Percentiles rank a stretch among this genome's conserved stretches.
Conservation (phyloP, 352 stramenopile species). For the Peronosclerospora sorghi region DNA sequence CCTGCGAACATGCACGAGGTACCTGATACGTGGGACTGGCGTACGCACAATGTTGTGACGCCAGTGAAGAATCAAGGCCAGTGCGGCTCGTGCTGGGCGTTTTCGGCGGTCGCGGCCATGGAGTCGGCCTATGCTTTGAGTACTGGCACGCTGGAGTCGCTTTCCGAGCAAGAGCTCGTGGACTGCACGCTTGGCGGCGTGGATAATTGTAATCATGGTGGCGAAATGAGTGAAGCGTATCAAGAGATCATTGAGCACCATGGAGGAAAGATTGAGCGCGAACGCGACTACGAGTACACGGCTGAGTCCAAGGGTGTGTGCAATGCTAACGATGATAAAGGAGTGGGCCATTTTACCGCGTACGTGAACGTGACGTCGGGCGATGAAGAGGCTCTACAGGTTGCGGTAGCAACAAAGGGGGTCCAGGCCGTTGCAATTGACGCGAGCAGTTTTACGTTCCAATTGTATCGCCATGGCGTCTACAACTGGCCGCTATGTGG, state of each 20-base stretch:
- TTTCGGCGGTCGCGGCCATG: slow-evolving; percentile 93
- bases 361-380: slow-evolving; percentile 60
- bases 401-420: slow-evolving; percentile 63
- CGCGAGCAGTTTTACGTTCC: slow-evolving; percentile 64
- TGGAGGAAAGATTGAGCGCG: slow-evolving; percentile 77
- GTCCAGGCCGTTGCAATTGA: slow-evolving; percentile 82
- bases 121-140: slow-evolving; percentile 92
- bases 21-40: slow-evolving; percentile 89
- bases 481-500: slow-evolving; percentile 40
- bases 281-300: slow-evolving; percentile 92
- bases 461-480: slow-evolving; percentile 64
- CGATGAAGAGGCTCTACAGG: slow-evolving; percentile 70
- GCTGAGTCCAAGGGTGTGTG: slow-evolving; percentile 84
- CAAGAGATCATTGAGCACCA: slow-evolving; percentile 88
- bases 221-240: slow-evolving; percentile 96
- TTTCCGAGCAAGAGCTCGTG: slow-evolving; percentile 97
- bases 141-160: slow-evolving; percentile 78
- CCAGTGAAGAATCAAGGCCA: slow-evolving; percentile 90
- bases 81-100: slow-evolving; percentile 95
- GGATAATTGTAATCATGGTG: slow-evolving; percentile 91
- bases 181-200: slow-evolving; percentile 91
- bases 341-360: slow-evolving; percentile 74
- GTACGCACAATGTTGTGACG: slow-evolving; percentile 82
- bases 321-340: slow-evolving; percentile 64
- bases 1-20: slow-evolving; percentile 20